Evolutionary conservation across 2,329 filamentous ascomycete species (phyloP).

Genomic region (Ascochyta koolunga): DNA sequence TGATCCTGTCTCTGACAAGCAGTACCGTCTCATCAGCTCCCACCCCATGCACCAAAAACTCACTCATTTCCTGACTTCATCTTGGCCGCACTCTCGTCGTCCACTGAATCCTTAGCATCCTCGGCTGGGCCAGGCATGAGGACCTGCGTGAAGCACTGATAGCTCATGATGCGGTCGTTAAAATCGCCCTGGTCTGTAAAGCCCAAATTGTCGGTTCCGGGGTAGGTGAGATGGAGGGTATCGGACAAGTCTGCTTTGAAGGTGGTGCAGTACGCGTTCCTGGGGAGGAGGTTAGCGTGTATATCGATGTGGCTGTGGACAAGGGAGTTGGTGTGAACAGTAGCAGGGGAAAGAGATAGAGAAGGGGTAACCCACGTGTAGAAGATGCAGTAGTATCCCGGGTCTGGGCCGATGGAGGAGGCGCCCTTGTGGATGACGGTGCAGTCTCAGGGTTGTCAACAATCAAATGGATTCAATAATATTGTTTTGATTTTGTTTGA

Average conservation of each 20-base stretch:
- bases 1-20: no score
- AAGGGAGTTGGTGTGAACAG: no score
- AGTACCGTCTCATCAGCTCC: no score
- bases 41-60: no score
- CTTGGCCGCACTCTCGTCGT: no score
- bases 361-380: constrained; percentile 30
- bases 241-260: constrained; percentile 14
- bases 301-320: neutral
- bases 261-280: constrained; percentile 24
- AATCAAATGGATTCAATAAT: no score
- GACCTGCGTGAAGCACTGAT: constrained; percentile 15
- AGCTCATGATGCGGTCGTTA: constrained; percentile 27
- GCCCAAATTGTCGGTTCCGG: constrained; percentile 24
- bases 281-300: constrained; percentile 2
- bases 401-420: constrained; percentile 30
- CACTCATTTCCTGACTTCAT: no score
- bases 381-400: constrained; percentile 33
- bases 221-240: constrained; percentile 18
- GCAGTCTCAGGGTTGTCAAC: no score
- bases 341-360: neutral
- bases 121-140: no score
- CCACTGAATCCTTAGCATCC: no score
- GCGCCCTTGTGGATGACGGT: constrained; percentile 22
- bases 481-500: no score
- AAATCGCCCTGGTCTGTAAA: constrained; percentile 22